Conservation (phyloP, 2,329 filamentous ascomycete species). For the Lasiodiplodia theobromae region DNA sequence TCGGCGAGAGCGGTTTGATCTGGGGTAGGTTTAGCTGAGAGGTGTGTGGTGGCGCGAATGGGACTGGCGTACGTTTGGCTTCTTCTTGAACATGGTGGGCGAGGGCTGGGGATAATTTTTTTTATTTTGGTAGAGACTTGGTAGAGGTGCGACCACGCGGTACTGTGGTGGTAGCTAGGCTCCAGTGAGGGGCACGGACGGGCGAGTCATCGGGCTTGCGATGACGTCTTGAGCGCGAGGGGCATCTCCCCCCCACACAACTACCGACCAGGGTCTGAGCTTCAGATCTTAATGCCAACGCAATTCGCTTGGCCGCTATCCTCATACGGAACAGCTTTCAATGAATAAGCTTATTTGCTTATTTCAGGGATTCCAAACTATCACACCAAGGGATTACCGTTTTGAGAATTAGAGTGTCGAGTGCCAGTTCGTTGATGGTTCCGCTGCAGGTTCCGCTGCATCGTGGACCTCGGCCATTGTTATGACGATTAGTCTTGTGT, state of each 20-base stretch:
- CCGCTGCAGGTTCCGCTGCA: background rate
- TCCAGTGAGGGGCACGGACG: constrained; percentile 15
- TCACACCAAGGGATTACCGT: background rate
- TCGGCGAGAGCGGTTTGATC: constrained; percentile 71
- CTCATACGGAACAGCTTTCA: background rate
- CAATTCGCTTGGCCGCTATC: background rate
- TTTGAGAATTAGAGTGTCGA: background rate
- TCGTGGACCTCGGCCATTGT: constrained; percentile 3
- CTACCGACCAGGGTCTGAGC: background rate
- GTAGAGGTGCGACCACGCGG: background rate
- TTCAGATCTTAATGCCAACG: no score
- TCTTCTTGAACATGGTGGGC: constrained; percentile 68
- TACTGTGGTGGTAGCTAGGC: background rate
- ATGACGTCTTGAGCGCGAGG: constrained; percentile 14
- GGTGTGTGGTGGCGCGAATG: background rate
- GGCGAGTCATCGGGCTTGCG: background rate
- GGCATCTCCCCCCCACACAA: background rate
- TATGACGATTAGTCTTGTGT: background rate
- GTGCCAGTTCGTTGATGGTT: background rate
- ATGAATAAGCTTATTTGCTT: background rate
- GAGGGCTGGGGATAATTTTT: background rate
- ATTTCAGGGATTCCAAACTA: background rate
- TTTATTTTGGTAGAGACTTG: background rate
- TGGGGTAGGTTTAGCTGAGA: constrained; percentile 38
- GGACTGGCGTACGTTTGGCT: constrained; percentile 57